These are phyloP conservation scores for Chiua sp. DNA, from an alignment of 1,284 basidiomycete species.

Conservation along the genomic window DNA sequence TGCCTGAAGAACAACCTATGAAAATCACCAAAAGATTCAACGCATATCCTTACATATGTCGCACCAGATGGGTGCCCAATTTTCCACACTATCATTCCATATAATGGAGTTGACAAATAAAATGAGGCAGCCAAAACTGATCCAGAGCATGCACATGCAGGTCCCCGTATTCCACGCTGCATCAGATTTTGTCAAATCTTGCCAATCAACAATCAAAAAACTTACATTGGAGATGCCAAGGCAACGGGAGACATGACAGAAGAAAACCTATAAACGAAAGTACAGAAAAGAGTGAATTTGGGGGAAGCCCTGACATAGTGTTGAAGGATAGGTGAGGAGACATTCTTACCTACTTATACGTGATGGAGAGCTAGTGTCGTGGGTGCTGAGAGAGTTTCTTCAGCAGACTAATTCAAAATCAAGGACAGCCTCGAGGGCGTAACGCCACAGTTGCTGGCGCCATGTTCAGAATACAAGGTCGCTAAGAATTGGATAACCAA, in stretches of 20 bases:
- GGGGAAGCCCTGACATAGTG: background rate
- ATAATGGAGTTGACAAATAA: constrained; percentile 66
- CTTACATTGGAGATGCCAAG: constrained; percentile 58
- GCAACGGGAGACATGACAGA: constrained; percentile 54
- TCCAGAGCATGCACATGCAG: constrained; percentile 69
- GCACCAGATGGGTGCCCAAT: constrained; percentile 71
- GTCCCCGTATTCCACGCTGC: constrained; percentile 60
- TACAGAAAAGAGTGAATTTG: constrained; percentile 15
- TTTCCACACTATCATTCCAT: constrained; percentile 65
- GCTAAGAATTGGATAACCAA: too few species aligned
- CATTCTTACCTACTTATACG: too few species aligned
- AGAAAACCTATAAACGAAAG: constrained; percentile 56
- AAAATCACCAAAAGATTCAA: background rate
- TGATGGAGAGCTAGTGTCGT: too few species aligned
- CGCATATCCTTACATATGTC: constrained; percentile 63
- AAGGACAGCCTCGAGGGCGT: too few species aligned
- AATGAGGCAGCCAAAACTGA: constrained; percentile 57
- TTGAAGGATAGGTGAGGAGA: background rate
- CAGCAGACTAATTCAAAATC: too few species aligned
- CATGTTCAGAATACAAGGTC: too few species aligned
- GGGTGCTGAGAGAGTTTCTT: too few species aligned
- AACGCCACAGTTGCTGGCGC: too few species aligned
- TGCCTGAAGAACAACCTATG: constrained; percentile 1
- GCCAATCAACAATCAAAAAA: background rate
- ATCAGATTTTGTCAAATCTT: background rate